Conservation (phyloP, 768 basidiomycete species). For the Tremella fuciformis region DNA sequence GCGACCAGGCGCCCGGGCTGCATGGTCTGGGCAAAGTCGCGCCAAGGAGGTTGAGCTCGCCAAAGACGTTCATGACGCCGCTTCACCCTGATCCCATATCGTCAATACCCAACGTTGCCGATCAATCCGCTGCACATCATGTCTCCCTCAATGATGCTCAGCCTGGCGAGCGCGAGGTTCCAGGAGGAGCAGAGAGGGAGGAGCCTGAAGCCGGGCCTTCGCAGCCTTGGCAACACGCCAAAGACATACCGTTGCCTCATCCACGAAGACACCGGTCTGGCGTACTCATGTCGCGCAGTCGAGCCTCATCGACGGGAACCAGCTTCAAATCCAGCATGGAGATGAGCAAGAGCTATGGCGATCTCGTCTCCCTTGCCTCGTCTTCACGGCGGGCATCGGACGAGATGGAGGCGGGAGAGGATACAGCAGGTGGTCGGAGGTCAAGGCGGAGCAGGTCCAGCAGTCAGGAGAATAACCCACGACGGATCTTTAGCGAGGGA, state of each 20-base stretch:
- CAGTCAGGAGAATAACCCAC: conserved; percentile 9
- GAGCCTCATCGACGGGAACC: conserved; percentile 30
- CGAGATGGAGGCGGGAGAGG: conserved; percentile 11
- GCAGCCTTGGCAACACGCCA: conserved; percentile 6
- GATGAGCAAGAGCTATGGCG: conserved; percentile 35
- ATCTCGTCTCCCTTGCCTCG: conserved; percentile 22
- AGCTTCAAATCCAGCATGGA: conserved; percentile 15
- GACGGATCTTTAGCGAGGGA: conserved; percentile 33
- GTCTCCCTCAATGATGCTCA: not conserved
- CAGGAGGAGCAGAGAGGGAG: not conserved
- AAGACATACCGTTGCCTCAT: conserved; percentile 25
- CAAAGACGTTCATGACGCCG: not conserved
- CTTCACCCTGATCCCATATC: not conserved
- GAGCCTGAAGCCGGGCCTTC: conserved; percentile 29
- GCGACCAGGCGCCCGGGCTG: not conserved
- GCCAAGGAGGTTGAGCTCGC: too few relatives aligned
- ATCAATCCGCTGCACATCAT: not conserved
- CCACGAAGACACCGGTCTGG: conserved; percentile 48
- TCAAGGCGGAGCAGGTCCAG: conserved; percentile 11
- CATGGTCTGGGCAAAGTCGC: not conserved
- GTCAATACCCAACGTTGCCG: conserved; percentile 1
- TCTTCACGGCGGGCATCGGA: conserved; percentile 11
- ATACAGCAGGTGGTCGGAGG: not conserved
- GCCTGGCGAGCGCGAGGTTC: not conserved
- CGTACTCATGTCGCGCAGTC: conserved; percentile 41